Base-by-base conservation (phyloP, 768 basidiomycete species). In the Thelephora aurantiotincta region DNA sequence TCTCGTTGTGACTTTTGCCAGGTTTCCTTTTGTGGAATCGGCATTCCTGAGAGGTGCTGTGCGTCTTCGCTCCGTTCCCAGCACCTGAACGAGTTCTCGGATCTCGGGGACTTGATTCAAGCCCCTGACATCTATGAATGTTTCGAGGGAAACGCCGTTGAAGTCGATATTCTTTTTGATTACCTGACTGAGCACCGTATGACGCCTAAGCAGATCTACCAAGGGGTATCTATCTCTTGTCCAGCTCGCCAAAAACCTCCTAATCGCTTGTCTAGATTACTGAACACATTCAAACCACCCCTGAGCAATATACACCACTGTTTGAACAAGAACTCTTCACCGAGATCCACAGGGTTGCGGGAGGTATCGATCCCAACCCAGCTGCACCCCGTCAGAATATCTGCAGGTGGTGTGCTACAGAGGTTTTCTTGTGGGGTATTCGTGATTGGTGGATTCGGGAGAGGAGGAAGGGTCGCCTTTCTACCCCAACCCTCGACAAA, bases 371-470 rank as follows among this genome's bases (percentile, higher is more conserved):
- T 46, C 71, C 73, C 2, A 70, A 77, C 47, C 70, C 77, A 2
- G 68, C 69, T 20, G 70, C 74, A 2, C 75, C 81, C n/a, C 73
- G 80, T 19, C 69, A 60, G 42, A 72, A 67, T 43, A 75, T 80
- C 37, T 90, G 86, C 58, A 68, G 86, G 52, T 62, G 75, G 36
- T 90, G 86, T 57, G 82, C 87, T 1, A 69, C 77, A 0, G 84
- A 88, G 58, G 72, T 87, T 2, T 66, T 89, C 14, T 65, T 88
- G 2, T 84, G 77, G 68, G 86, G 86, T 11, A 57, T 89, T 38
- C 76, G 71, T 51, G 83, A 80, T 35, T 90, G 86, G 86, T 89
- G 87, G 85, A 64, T 88, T 33, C 68, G 80, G 44, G 85, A 89
- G 61, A 74, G 86, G 23, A 71, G 68, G 63, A 82, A 78, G 55